Conservation (phyloP, 1,139 yeast species). For the Blastobotrys proliferans region DNA sequence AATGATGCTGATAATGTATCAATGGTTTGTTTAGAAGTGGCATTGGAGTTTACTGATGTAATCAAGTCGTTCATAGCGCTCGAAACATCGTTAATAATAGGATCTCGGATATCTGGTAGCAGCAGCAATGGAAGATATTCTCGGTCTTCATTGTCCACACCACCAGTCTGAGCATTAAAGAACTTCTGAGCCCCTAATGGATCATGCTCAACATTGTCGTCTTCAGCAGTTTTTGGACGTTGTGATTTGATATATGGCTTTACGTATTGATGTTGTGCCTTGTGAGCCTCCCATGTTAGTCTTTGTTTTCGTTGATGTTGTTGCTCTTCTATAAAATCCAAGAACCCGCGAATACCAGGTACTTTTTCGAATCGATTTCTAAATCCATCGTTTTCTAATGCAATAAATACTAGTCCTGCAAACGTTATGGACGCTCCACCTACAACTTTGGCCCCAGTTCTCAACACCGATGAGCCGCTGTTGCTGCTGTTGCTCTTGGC, state of each 20-base stretch:
- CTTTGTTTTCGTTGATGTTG: constrained; percentile 21
- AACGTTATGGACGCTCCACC: constrained; percentile 4
- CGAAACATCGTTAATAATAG: constrained; percentile 24
- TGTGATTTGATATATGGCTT: constrained; percentile 22
- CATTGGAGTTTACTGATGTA: constrained; percentile 28
- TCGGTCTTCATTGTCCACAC: constrained; percentile 23
- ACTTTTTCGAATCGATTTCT: constrained; percentile 21
- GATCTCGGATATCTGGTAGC: constrained; percentile 29
- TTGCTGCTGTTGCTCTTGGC: constrained; percentile 1
- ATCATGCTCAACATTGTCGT: constrained; percentile 17
- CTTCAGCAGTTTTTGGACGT: constrained; percentile 12
- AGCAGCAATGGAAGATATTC: constrained; percentile 30
- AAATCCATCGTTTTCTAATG: constrained; percentile 15
- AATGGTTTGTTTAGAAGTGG: constrained; percentile 26
- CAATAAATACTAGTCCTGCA: too few relatives aligned
- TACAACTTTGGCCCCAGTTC: background rate
- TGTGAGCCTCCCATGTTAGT: constrained; percentile 17
- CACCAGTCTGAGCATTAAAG: constrained; percentile 30
- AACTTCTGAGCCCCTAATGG: constrained; percentile 29
- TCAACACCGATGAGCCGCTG: background rate
- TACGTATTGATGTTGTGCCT: constrained; percentile 12
- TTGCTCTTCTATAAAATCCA: constrained; percentile 29
- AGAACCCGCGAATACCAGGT: constrained; percentile 24
- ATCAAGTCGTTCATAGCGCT: constrained; percentile 31
- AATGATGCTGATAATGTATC: constrained; percentile 21